These are phyloP conservation scores for Podaxis rugospora DNA, from an alignment of 768 basidiomycete species.

Conservation along the genomic window DNA sequence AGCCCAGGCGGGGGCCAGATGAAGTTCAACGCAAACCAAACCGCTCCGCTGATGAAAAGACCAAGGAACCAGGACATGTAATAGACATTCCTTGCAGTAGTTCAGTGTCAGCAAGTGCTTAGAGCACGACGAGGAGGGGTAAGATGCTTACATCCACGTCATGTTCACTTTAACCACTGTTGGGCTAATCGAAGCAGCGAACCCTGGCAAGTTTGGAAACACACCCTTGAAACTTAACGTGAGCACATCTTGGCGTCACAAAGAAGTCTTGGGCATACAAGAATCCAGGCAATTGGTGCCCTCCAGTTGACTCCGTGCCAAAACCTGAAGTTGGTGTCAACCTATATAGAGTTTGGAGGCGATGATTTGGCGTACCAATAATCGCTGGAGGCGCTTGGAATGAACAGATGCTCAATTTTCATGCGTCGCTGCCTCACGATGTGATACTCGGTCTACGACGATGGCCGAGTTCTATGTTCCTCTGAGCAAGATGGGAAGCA, in stretches of 20 bases:
- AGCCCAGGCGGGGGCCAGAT: constrained; percentile 22
- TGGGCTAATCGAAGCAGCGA: constrained; percentile 19
- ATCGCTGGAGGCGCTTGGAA: constrained; percentile 20
- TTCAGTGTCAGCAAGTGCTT: neutral
- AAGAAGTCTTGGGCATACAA: constrained; percentile 14
- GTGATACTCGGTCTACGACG: constrained; percentile 23
- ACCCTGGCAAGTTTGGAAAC: constrained; percentile 26
- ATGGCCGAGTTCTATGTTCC: neutral
- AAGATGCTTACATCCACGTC: constrained; percentile 20
- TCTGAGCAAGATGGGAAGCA: neutral
- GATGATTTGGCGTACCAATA: constrained; percentile 20
- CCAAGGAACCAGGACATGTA: constrained; percentile 24
- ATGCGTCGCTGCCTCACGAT: constrained; percentile 20
- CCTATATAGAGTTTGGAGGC: too few relatives aligned
- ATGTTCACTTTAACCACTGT: constrained; percentile 13
- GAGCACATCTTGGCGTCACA: neutral
- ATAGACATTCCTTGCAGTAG: constrained; percentile 17
- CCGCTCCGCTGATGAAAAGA: constrained; percentile 18
- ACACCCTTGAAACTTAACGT: constrained; percentile 18
- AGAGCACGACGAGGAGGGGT: neutral
- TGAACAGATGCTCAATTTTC: constrained; percentile 25
- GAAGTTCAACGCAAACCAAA: constrained; percentile 19
- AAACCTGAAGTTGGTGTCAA: neutral
- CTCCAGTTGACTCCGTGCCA: constrained; percentile 19
- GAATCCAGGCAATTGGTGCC: constrained; percentile 21